Conservation (phyloP, 768 basidiomycete genomes). For the Fomitopsis serialis region DNA sequence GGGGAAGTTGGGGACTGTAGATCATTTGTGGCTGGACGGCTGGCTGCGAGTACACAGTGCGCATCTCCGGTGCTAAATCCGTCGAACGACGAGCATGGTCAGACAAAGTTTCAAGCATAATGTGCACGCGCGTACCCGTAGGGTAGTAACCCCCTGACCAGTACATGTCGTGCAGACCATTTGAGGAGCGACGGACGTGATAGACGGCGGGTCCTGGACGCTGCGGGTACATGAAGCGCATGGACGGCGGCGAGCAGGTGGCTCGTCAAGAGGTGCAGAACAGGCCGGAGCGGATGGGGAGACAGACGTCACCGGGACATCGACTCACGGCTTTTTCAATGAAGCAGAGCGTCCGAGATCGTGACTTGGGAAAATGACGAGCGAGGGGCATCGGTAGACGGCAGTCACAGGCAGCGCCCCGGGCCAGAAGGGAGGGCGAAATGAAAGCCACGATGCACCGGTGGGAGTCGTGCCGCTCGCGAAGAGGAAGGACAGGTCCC, state of each 20-base stretch:
- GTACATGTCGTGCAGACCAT: slow-evolving; percentile 15
- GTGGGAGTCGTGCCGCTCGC: slow-evolving; percentile 1
- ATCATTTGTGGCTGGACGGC: slow-evolving; percentile 18
- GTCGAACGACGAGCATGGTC: neutral
- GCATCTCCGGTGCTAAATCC: slow-evolving; percentile 21
- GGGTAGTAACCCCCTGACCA: slow-evolving; percentile 19
- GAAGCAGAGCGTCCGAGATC: neutral
- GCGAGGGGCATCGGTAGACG: slow-evolving; percentile 6
- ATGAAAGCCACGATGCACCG: slow-evolving; percentile 26
- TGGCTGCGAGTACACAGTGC: slow-evolving; percentile 21
- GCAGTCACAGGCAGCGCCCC: slow-evolving; percentile 1
- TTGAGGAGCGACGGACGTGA: slow-evolving; percentile 13
- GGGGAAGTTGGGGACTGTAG: slow-evolving; percentile 15
- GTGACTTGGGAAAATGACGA: slow-evolving; percentile 9
- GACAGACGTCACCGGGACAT: slow-evolving; percentile 5
- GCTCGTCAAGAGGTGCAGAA: neutral
- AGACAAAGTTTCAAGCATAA: neutral
- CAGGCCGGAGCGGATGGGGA: neutral
- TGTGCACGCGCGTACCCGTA: slow-evolving; percentile 16
- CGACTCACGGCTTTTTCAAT: slow-evolving; percentile 14
- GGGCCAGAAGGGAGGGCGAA: slow-evolving; percentile 7
- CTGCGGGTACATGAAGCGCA: slow-evolving; percentile 16
- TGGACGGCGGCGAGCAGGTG: neutral
- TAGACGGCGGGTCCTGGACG: slow-evolving; percentile 21
- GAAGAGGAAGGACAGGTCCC: slow-evolving; percentile 13